Percentiles rank a stretch among this genome's conserved stretches.
These are phyloP conservation scores for Limnanthes douglasii DNA, from an alignment of 345 rosid genomes.

Conservation along the genomic window DNA sequence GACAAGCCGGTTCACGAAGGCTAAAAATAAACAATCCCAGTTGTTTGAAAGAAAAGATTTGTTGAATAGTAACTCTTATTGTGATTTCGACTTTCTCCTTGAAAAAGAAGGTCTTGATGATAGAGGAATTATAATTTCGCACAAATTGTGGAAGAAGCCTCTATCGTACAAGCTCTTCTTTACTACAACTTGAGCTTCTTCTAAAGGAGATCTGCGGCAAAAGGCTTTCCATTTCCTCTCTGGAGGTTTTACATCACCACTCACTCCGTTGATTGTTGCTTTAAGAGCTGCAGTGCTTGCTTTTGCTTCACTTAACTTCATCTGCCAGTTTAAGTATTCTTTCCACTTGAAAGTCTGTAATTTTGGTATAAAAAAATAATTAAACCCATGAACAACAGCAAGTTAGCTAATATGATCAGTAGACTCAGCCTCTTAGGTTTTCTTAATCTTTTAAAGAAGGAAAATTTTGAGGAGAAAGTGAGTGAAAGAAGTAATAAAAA, in stretches of 20 bases:
- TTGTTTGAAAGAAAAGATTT: too few relatives aligned
- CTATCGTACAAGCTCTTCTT: slow-evolving; percentile 45
- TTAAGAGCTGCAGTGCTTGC: slow-evolving; percentile 46
- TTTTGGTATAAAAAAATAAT: slow-evolving; percentile 5
- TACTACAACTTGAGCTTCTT: slow-evolving; percentile 21
- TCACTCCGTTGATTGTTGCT: slow-evolving; percentile 30
- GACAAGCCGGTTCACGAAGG: too few relatives aligned
- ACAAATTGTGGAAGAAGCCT: slow-evolving; percentile 38
- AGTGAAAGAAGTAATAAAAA: too few relatives aligned
- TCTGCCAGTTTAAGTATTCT: slow-evolving; percentile 66
- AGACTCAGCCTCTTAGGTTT: background rate
- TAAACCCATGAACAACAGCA: background rate
- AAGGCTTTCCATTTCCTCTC: slow-evolving; percentile 43
- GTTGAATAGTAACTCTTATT: too few relatives aligned
- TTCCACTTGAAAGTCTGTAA: slow-evolving; percentile 84
- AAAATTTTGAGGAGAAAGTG: too few relatives aligned
- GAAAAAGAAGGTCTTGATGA: slow-evolving; percentile 37
- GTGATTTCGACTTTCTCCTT: slow-evolving; percentile 22
- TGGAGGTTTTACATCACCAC: slow-evolving; percentile 22
- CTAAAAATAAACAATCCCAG: too few relatives aligned
- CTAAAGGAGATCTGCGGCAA: slow-evolving; percentile 39
- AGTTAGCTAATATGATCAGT: background rate
- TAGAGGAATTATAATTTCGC: slow-evolving; percentile 47
- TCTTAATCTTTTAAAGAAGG: too few relatives aligned
- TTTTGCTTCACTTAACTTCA: slow-evolving; percentile 64